Evolutionary conservation across 257 asterid species (phyloP).

Genomic region (Capsicum baccatum): DNA sequence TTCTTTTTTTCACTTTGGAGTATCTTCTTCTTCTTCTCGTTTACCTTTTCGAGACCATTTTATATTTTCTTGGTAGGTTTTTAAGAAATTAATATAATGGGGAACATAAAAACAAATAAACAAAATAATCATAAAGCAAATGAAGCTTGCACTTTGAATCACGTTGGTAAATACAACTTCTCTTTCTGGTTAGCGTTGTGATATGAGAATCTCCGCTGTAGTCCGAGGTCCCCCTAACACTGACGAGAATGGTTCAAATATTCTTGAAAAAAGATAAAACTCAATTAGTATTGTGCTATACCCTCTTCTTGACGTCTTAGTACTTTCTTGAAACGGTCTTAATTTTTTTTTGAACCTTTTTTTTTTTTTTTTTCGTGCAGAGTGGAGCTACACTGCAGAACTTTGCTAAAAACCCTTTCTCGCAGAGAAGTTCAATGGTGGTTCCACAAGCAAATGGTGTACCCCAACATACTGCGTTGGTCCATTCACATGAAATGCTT

Average conservation of each 20-base stretch:
- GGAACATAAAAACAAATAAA: neutral
- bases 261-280: neutral
- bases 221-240: neutral
- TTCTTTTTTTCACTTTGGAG: neutral
- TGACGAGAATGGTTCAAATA: neutral
- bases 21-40: neutral
- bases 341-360: neutral
- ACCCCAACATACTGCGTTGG: conserved; percentile 30
- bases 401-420: conserved; percentile 78
- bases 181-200: neutral
- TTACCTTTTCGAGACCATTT: neutral
- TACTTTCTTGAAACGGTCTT: neutral
- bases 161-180: conserved; percentile 4
- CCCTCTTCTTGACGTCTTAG: neutral
- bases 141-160: neutral
- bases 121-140: conserved; percentile 1
- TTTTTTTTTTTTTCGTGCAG: conserved; percentile 56
- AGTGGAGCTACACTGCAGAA: conserved; percentile 63
- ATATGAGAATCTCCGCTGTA: conserved; percentile 3
- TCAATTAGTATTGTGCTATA: neutral
- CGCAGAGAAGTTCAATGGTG: conserved; percentile 51
- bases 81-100: neutral
- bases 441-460: conserved; percentile 38
- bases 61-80: neutral
- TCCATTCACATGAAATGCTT: conserved; percentile 34